Evolutionary conservation across 2,329 filamentous ascomycete species (phyloP).

Genomic region (Verticillium dahliae): DNA sequence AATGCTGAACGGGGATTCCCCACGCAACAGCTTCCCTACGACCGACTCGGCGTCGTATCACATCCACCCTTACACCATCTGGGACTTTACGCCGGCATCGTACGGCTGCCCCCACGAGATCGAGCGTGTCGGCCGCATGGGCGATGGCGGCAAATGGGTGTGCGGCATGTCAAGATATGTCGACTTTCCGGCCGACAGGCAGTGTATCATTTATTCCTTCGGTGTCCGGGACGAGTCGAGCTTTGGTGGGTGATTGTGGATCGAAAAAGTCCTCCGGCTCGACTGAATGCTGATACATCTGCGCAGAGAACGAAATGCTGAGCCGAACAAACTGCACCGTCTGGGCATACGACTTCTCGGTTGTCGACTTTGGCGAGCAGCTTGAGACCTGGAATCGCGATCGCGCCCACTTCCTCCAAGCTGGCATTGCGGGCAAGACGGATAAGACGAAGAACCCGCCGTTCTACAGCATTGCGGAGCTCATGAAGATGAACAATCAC

Average conservation of each 20-base stretch:
- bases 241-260: slow-evolving; percentile 18
- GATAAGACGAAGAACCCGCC: slow-evolving; percentile 18
- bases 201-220: slow-evolving; percentile 30
- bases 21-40: slow-evolving; percentile 15
- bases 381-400: slow-evolving; percentile 14
- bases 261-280: neutral
- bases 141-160: slow-evolving; percentile 36
- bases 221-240: slow-evolving; percentile 28
- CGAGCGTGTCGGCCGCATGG: slow-evolving; percentile 28
- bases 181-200: slow-evolving; percentile 12
- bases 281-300: neutral
- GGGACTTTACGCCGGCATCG: slow-evolving; percentile 31
- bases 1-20: too few relatives aligned
- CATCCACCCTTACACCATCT: slow-evolving; percentile 25
- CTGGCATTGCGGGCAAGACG: slow-evolving; percentile 21
- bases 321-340: slow-evolving; percentile 27
- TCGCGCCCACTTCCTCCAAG: slow-evolving; percentile 24
- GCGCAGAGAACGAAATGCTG: slow-evolving; percentile 26
- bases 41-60: slow-evolving; percentile 8
- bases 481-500: slow-evolving; percentile 29
- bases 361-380: slow-evolving; percentile 22
- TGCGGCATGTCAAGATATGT: slow-evolving; percentile 32
- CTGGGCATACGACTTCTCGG: slow-evolving; percentile 31
- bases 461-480: slow-evolving; percentile 25
- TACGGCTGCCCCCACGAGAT: slow-evolving; percentile 33